Evolutionary conservation across 306 rosid species (phyloP), one percentile per base, ranked within the genome.

Genomic region (Mucuna pruriens): DNA sequence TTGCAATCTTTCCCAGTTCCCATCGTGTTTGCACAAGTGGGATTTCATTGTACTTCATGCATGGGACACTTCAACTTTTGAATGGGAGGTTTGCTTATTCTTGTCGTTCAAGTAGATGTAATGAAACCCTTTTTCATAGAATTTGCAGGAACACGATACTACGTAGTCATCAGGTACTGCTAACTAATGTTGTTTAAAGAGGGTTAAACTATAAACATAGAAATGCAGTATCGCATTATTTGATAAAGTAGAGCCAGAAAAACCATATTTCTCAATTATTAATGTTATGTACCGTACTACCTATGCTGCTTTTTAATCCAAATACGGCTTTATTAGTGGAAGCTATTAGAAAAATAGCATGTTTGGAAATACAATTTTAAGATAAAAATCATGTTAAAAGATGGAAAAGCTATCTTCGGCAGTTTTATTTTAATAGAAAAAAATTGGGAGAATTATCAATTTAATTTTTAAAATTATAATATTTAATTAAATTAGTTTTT

Each of bases 71-170:
- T 26, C 5, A 38, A 38, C 44, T 78, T 51, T 34, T 64, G 46
- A 69, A 57, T 12, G 44, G n/a, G 39, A 63, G 63, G 78, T 77
- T 62, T 83, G 86, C 38, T 62, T 29, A 48, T 39, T 61, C 76
- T 64, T 83, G 83, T 83, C 80, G 23, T 23, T 68, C 2, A 67
- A 34, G 13, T 26, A 7, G 13, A 63, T 70, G 11, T 48, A 7
- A 17, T 48, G 62, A 77, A 77, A 58, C 11, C 58, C 8, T 36
- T 48, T 77, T 62, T 26, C 62, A 62, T 71, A 12, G 33, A 61
- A n/a, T 26, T 64, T 58, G 42, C 5, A 5, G 11, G 10, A 58
- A 49, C 40, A 51, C 8, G 22, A 38, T 45, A 58, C 34, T 42
- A 60, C 6, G 15, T 1, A 3, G 17, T 63, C 6, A 6, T 36